A percentile compares a stretch with the other conserved stretches of the same genome.
Conservation (phyloP, 2,329 filamentous ascomycete genomes). For the Penicillium vulpinum region DNA sequence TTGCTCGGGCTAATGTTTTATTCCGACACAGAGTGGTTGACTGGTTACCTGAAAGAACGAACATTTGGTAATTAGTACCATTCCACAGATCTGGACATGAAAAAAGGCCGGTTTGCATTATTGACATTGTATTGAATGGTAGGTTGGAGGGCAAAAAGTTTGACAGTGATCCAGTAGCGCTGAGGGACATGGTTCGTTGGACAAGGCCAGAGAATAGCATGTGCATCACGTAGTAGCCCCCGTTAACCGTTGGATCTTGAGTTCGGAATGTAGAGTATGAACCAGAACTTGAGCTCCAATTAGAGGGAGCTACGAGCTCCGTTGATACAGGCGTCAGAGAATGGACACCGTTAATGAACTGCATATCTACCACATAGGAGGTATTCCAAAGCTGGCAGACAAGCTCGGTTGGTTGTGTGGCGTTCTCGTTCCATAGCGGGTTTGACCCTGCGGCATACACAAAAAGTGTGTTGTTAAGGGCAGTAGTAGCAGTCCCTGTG, state of each 20-base stretch:
- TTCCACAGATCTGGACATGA: constrained; percentile 10
- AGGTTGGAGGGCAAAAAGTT: not conserved
- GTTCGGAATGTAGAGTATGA: not conserved
- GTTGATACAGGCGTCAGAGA: constrained; percentile 8
- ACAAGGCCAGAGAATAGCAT: constrained; percentile 3
- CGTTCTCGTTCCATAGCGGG: not conserved
- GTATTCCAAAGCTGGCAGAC: constrained; percentile 18
- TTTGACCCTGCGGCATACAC: constrained; percentile 3
- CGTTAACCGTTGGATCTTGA: not conserved
- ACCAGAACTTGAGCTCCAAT: not conserved
- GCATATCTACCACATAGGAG: constrained; percentile 8
- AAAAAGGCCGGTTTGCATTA: constrained; percentile 3
- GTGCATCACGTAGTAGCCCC: not conserved
- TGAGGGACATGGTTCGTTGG: not conserved
- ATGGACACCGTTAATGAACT: constrained; percentile 4
- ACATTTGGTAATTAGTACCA: not conserved
- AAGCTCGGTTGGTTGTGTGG: constrained; percentile 6
- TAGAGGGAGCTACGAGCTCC: not conserved
- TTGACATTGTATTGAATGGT: not conserved
- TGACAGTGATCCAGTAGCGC: not conserved
- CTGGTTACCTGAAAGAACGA: not conserved
- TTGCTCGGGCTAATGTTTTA: constrained; percentile 6
- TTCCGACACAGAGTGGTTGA: constrained; percentile 8
- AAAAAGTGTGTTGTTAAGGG: constrained; percentile 1
- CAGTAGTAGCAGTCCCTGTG: not conserved